Conservation (phyloP, 345 rosid genomes). For the Syzygium grande region DNA sequence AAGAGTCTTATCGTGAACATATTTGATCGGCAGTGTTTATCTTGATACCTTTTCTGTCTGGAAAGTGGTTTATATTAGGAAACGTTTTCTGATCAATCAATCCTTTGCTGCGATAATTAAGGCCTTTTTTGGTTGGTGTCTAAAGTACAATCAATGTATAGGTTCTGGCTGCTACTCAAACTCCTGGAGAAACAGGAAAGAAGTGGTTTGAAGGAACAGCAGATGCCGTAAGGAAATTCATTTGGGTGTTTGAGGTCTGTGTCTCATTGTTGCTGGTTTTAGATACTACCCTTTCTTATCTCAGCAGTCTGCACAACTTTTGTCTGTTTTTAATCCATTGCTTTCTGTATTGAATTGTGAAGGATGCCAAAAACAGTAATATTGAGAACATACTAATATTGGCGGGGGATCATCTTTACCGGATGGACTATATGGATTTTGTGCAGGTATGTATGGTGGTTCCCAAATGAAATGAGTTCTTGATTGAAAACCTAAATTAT, state of each 20-base stretch:
- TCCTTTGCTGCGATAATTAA: not conserved
- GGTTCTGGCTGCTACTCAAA: conserved; percentile 98
- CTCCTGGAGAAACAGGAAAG: conserved; percentile 85
- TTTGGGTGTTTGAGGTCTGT: conserved; percentile 91
- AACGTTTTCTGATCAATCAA: not conserved
- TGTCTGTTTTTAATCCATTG: not conserved
- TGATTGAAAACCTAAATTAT: not conserved
- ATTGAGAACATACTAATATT: conserved; percentile 70
- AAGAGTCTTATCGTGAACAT: not conserved
- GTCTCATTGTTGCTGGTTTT: not conserved
- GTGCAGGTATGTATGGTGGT: conserved; percentile 41
- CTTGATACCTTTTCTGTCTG: not conserved
- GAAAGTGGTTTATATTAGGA: not conserved
- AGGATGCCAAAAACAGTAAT: conserved; percentile 86
- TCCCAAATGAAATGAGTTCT: not conserved
- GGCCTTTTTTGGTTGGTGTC: not conserved
- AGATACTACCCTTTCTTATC: not conserved
- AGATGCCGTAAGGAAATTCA: conserved; percentile 95
- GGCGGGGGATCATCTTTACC: conserved; percentile 88
- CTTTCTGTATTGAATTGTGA: not conserved
- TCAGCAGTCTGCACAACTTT: not conserved
- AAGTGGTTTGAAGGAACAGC: conserved; percentile 99
- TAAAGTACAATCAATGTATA: conserved; percentile 8
- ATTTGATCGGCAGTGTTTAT: not conserved
- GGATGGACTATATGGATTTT: conserved; percentile 86